phyloP scores from a whole-genome alignment of 169 alveolate species.

The Nephromyces sp. region DNA sequence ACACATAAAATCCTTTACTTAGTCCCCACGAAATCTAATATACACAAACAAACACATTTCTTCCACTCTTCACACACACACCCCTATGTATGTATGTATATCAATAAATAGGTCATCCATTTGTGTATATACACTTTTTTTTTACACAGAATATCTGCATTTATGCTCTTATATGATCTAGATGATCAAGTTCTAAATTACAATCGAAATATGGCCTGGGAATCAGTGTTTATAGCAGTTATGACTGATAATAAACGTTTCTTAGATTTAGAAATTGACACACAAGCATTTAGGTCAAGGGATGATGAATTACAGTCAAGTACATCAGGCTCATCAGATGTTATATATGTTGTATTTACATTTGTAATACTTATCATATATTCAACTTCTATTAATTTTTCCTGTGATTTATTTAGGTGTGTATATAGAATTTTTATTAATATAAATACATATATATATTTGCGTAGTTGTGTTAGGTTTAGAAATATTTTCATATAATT shows the following conservation, averaged over 20 bases:
- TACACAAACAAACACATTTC: no score
- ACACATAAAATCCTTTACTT: no score
- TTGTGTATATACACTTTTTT: conserved; percentile 45
- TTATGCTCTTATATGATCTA: conserved; percentile 42
- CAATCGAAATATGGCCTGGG: conserved; percentile 51
- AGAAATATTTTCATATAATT: no score
- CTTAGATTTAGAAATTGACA: conserved; percentile 41
- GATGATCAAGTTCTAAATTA: conserved; percentile 39
- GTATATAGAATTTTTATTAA: conserved; percentile 5
- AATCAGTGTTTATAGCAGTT: conserved; percentile 39
- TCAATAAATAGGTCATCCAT: conserved; percentile 38
- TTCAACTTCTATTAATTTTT: conserved; percentile 45
- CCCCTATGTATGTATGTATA: no score
- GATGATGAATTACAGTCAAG: conserved; percentile 54
- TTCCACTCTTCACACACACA: no score
- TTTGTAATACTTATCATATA: conserved; percentile 45
- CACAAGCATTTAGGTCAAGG: conserved; percentile 47
- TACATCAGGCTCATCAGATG: conserved; percentile 47
- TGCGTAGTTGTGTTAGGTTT: no score
- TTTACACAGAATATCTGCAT: conserved; percentile 37
- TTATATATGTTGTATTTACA: conserved; percentile 50
- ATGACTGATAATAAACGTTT: conserved; percentile 43
- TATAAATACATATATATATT: not conserved
- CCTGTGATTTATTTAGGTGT: conserved; percentile 44
- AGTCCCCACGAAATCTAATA: no score